Percentiles rank a stretch among this genome's conserved stretches.
Evolutionary conservation across 1,284 basidiomycete species (phyloP).

Genomic region (Pseudozyma tsukubaensis): DNA sequence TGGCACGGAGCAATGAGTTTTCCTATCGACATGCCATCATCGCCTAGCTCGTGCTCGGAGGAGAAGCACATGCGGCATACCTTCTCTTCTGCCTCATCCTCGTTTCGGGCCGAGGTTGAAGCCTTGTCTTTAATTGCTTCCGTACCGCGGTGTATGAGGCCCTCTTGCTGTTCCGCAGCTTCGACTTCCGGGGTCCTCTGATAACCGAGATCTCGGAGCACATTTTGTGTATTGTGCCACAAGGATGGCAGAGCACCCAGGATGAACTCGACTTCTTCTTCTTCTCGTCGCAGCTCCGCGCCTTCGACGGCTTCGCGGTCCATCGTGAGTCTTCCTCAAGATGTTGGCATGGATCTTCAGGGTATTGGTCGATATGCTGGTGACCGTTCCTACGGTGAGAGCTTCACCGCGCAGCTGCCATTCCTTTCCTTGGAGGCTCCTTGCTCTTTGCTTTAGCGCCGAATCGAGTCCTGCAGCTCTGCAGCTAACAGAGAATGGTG

Average conservation of each 20-base stretch:
- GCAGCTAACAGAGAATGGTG: no score
- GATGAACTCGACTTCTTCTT: conserved; percentile 47
- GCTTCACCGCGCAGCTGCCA: background rate
- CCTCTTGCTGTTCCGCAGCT: conserved; percentile 8
- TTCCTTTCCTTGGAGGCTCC: background rate
- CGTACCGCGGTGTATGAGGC: conserved; percentile 6
- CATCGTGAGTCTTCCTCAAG: conserved; percentile 6
- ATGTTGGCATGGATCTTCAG: no score
- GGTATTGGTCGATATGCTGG: background rate
- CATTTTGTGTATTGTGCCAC: conserved; percentile 42
- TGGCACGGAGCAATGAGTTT: conserved; percentile 39
- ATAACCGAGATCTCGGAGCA: conserved; percentile 42
- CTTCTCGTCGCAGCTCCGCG: conserved; percentile 23
- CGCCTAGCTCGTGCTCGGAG: conserved; percentile 33
- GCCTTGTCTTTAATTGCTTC: background rate
- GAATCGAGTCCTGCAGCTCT: no score
- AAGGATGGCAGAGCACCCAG: conserved; percentile 36
- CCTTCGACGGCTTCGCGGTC: conserved; percentile 12
- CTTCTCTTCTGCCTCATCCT: conserved; percentile 29
- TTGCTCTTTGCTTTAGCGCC: background rate
- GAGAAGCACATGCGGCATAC: conserved; percentile 49
- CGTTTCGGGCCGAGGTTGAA: background rate
- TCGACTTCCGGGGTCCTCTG: conserved; percentile 3
- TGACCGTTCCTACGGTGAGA: background rate
- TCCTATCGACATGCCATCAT: conserved; percentile 40